Percentiles rank a stretch among this genome's conserved stretches.
Conservation (phyloP, 2,329 filamentous ascomycete genomes). For the Paecilomyces variotii region DNA sequence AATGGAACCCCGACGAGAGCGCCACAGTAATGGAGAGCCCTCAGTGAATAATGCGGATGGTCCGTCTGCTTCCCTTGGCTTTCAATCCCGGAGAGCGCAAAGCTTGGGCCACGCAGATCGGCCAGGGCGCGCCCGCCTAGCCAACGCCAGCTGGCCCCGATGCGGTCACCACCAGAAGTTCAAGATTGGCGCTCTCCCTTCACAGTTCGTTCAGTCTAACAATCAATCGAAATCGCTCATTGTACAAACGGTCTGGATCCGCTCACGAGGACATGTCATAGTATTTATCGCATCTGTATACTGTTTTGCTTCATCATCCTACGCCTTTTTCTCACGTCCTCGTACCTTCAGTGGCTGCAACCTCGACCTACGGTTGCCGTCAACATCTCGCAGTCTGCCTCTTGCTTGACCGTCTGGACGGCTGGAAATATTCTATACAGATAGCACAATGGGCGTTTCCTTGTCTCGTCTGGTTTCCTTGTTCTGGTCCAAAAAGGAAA, state of each 20-base stretch:
- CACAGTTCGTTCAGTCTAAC: not conserved
- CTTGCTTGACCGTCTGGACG: not conserved
- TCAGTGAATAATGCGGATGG: not conserved
- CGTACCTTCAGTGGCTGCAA: not conserved
- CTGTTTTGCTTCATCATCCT: not conserved
- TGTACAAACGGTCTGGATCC: not conserved
- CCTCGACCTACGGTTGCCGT: not conserved
- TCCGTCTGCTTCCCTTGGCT: slow-evolving; percentile 1
- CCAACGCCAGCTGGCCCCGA: slow-evolving; percentile 3
- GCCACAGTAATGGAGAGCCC: not conserved
- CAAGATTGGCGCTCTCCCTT: not conserved
- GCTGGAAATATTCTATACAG: not conserved
- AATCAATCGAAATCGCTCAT: not conserved
- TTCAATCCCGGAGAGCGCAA: not conserved
- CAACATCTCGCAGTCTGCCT: not conserved
- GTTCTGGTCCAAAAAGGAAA: slow-evolving; percentile 93
- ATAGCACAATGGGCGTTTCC: slow-evolving; percentile 45
- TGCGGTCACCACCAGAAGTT: slow-evolving; percentile 5
- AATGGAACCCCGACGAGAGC: not conserved
- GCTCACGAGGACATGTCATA: slow-evolving; percentile 1
- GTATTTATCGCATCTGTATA: not conserved
- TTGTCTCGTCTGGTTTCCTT: slow-evolving; percentile 59
- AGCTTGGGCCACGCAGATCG: slow-evolving; percentile 21
- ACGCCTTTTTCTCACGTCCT: not conserved
- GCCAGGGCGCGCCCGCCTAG: slow-evolving; percentile 5